These are phyloP conservation scores for Baorangia bicolor DNA, from an alignment of 768 basidiomycete genomes.

Conservation along the genomic window DNA sequence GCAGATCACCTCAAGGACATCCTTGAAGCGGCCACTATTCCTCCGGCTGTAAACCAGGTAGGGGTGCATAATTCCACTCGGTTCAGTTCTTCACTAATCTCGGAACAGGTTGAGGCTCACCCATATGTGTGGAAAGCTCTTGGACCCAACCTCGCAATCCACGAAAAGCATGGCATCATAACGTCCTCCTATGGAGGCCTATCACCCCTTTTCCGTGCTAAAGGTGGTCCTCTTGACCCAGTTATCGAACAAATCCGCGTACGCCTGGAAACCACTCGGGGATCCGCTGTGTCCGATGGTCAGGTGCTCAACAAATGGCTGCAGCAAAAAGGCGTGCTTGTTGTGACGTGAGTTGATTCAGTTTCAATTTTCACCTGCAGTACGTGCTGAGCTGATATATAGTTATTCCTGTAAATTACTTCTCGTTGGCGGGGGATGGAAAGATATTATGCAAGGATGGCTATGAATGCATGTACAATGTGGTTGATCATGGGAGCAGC, in stretches of 20 bases:
- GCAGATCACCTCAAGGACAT: conserved; percentile 43
- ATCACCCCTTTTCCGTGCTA: conserved; percentile 35
- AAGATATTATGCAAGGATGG: neutral
- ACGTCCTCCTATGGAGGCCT: conserved; percentile 42
- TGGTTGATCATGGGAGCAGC: too few species aligned
- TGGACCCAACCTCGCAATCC: conserved; percentile 34
- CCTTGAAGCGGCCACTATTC: conserved; percentile 41
- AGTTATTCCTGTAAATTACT: neutral
- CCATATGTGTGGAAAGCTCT: conserved; percentile 49
- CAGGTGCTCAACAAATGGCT: conserved; percentile 34
- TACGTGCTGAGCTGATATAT: neutral
- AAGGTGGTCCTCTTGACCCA: conserved; percentile 41
- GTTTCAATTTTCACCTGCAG: neutral
- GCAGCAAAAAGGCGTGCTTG: conserved; percentile 29
- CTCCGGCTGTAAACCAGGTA: conserved; percentile 57
- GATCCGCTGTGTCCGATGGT: conserved; percentile 26
- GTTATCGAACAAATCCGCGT: conserved; percentile 36
- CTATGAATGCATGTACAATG: neutral
- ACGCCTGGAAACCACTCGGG: conserved; percentile 26
- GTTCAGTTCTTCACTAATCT: neutral
- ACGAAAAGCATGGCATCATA: conserved; percentile 38
- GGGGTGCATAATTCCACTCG: neutral
- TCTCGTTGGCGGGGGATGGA: neutral
- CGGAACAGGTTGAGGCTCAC: conserved; percentile 49
- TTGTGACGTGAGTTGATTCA: conserved; percentile 29